Evolutionary conservation across 495 filamentous ascomycete species (phyloP).

Genomic region (Xylaria castorea): DNA sequence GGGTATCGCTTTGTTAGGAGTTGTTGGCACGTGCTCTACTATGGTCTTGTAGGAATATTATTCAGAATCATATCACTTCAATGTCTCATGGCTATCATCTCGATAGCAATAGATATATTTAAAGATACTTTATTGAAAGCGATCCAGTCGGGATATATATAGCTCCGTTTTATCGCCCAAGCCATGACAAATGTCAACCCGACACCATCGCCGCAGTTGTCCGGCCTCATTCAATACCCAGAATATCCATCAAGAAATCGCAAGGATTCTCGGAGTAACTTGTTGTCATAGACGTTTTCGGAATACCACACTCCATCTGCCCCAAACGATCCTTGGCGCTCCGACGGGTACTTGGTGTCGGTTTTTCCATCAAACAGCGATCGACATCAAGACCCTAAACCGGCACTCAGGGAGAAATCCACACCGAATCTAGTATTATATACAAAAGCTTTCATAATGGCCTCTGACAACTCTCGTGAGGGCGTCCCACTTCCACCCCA

Average conservation of each 20-base stretch:
- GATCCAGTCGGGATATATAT: neutral
- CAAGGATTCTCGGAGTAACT: constrained; percentile 6
- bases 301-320: constrained; percentile 24
- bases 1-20: neutral
- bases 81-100: neutral
- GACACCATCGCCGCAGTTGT: neutral
- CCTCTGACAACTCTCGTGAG: neutral
- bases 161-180: neutral
- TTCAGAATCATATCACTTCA: neutral
- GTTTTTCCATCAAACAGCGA: constrained; percentile 24
- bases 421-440: constrained; percentile 5
- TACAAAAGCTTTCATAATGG: neutral
- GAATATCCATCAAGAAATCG: neutral
- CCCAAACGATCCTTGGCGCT: constrained; percentile 15
- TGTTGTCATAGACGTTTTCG: neutral
- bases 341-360: neutral
- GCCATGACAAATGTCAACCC: neutral
- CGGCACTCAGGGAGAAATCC: neutral
- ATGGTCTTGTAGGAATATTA: neutral
- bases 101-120: neutral
- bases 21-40: neutral
- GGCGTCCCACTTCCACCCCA: neutral
- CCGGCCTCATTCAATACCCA: neutral
- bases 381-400: neutral
- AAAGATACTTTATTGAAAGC: neutral